Conservation (phyloP, 768 basidiomycete species). For the Dendrothele bispora region DNA sequence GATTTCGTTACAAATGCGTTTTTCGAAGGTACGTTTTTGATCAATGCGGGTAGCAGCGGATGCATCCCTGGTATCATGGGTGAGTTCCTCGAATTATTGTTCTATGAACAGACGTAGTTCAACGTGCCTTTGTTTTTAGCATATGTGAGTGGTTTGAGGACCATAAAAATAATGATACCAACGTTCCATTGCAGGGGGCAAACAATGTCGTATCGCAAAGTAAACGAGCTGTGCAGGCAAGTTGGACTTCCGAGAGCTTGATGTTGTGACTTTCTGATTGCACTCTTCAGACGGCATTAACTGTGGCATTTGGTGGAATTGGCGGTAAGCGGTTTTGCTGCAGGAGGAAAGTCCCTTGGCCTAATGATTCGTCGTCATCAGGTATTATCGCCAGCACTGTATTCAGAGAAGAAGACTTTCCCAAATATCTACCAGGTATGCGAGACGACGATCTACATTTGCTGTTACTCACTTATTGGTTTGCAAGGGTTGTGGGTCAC, state of each 20-base stretch:
- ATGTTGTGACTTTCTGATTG: not conserved
- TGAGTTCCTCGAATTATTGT: slow-evolving; percentile 28
- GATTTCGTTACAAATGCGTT: too few species aligned
- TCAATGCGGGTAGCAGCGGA: slow-evolving; percentile 42
- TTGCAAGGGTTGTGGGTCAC: slow-evolving; percentile 37
- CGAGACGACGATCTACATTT: not conserved
- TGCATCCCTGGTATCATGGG: slow-evolving; percentile 45
- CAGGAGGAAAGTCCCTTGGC: too few species aligned
- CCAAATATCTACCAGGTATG: slow-evolving; percentile 44
- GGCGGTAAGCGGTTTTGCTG: too few species aligned
- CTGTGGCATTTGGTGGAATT: slow-evolving; percentile 39
- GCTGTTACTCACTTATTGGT: not conserved
- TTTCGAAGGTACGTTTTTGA: slow-evolving; percentile 48
- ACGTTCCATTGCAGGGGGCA: slow-evolving; percentile 21
- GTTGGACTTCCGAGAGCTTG: not conserved
- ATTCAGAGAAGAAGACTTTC: slow-evolving; percentile 41
- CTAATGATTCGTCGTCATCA: too few species aligned
- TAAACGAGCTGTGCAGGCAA: slow-evolving; percentile 29
- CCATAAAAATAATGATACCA: too few species aligned
- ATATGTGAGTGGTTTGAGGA: too few species aligned
- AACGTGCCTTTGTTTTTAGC: not conserved
- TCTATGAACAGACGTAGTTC: not conserved
- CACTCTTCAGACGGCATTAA: slow-evolving; percentile 38
- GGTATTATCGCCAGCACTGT: slow-evolving; percentile 42
- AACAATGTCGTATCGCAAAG: slow-evolving; percentile 52